Evolutionary conservation across 331 rosid species (phyloP), one percentile per base, ranked within the genome.

Genomic region (Quercus tomentella): DNA sequence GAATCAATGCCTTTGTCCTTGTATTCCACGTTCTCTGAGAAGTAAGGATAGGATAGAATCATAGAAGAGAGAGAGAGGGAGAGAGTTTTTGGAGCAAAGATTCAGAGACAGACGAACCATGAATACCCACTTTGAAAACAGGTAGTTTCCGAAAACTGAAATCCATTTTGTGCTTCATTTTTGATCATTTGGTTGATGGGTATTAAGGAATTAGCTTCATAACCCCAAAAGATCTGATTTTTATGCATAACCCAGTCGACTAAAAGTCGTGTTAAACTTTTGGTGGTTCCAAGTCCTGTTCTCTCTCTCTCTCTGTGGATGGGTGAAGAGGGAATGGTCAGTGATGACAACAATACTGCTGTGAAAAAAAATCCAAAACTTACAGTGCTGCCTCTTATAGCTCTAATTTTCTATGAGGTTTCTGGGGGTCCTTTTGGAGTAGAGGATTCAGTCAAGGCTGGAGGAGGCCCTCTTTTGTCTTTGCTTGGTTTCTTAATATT

Each of bases 401-500:
- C 98, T 79, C 73, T 93, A 49, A 93, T 93, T 30, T 93, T 93
- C 92, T 93, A 93, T 57, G 92, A 91, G 77, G 98, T 93, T 30
- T 93, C 98, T 9, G 97, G 98, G 2, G 98, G 97, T 77, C 95
- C 98, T 70, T 88, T 93, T 66, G 97, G 98, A 33, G 74, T 93
- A 0, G 98, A 93, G 74, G 98, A 93, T 81, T 91, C 98, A 0
- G 97, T 91, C n/a, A 83, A 84, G 75, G 83, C 88, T 12, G 97
- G 93, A 0, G 97, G 89, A 15, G 97, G 97, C 28, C 95, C 98
- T 79, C 91, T 93, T 78, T 65, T 91, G 12, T 67, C 97, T 8
- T 67, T 93, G 83, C 81, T 93, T 49, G 97, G 98, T 14, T 93
- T 93, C 86, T 35, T 91, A 2, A 17, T 91, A 7, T 93, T 93